Evolutionary conservation across 768 basidiomycete species (phyloP).

Genomic region (Lactarius deliciosus): DNA sequence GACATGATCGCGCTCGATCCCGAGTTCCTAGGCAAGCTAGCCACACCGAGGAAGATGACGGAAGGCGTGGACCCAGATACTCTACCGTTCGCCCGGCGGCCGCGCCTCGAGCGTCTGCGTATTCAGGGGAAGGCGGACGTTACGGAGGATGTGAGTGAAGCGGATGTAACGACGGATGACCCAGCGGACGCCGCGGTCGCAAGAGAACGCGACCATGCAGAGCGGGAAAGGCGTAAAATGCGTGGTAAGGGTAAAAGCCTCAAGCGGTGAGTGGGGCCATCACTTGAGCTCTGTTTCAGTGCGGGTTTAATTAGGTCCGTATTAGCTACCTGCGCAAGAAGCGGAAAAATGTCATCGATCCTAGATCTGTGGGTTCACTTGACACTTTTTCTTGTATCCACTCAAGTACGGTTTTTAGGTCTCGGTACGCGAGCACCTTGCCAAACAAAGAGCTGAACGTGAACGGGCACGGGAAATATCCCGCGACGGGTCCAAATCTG

Average conservation of each 20-base stretch:
- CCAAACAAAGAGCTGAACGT: constrained; percentile 38
- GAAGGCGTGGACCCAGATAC: constrained; percentile 45
- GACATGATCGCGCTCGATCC: constrained; percentile 88
- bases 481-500: constrained; percentile 31
- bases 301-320: background rate
- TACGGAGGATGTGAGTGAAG: constrained; percentile 46
- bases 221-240: constrained; percentile 74
- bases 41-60: constrained; percentile 58
- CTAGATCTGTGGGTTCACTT: constrained; percentile 53
- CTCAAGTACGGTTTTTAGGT: constrained; percentile 43
- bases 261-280: constrained; percentile 52
- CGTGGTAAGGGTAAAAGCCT: constrained; percentile 84
- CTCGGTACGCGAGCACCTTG: constrained; percentile 44
- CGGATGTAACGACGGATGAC: constrained; percentile 39
- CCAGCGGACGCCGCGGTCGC: constrained; percentile 39
- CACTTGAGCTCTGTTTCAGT: background rate
- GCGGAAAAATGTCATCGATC: constrained; percentile 93
- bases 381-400: constrained; percentile 8
- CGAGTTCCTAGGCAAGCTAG: constrained; percentile 70
- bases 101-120: constrained; percentile 76
- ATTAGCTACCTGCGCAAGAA: constrained; percentile 77
- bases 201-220: constrained; percentile 37
- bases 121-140: constrained; percentile 73
- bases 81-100: constrained; percentile 67
- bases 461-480: constrained; percentile 33